phyloP scores from a whole-genome alignment of 2,329 filamentous ascomycete species.

The Stemphylium beticola region DNA sequence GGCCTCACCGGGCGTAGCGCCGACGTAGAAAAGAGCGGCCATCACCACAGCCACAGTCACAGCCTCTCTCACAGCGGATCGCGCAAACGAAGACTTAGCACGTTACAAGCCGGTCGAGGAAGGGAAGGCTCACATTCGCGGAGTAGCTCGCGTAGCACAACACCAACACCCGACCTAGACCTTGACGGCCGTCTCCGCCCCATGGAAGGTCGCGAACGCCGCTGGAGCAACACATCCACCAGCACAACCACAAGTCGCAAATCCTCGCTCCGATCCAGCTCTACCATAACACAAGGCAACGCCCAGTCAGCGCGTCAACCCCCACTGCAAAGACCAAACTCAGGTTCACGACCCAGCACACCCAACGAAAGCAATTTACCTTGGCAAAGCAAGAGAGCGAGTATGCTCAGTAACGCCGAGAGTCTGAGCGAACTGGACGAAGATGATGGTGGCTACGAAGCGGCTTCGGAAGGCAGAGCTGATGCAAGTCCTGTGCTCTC shows the following conservation, averaged over 20 bases:
- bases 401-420: conserved; percentile 41
- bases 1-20: conserved; percentile 31
- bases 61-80: conserved; percentile 24
- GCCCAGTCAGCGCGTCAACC: conserved; percentile 38
- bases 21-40: conserved; percentile 43
- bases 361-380: conserved; percentile 31
- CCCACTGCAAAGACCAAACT: conserved; percentile 16
- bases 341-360: conserved; percentile 29
- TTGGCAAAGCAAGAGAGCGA: conserved; percentile 42
- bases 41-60: conserved; percentile 15
- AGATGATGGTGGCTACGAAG: conserved; percentile 18
- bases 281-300: conserved; percentile 27
- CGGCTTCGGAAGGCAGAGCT: conserved; percentile 1
- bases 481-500: not conserved
- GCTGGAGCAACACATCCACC: conserved; percentile 45
- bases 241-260: conserved; percentile 27
- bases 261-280: conserved; percentile 27
- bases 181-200: conserved; percentile 33
- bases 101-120: conserved; percentile 25
- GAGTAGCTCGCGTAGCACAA: conserved; percentile 40
- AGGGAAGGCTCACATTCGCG: conserved; percentile 40
- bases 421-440: conserved; percentile 22
- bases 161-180: conserved; percentile 43
- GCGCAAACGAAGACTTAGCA: conserved; percentile 40
- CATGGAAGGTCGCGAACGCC: conserved; percentile 30